These are phyloP conservation scores for Eustoma russellianum DNA, from an alignment of 257 asterid species.

Conservation along the genomic window DNA sequence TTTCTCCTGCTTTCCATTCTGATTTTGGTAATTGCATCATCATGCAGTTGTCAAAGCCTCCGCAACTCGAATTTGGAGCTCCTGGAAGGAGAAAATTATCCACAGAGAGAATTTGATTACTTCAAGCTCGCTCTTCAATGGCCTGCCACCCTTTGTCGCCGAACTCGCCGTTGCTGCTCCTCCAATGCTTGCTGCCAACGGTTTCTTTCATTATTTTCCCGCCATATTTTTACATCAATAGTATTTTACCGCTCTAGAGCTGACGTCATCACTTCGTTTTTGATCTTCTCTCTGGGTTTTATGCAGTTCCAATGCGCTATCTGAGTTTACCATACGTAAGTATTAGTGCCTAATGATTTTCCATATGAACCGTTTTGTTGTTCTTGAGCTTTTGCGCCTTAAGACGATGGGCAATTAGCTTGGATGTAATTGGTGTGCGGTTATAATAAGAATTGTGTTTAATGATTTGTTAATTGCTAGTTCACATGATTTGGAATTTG, in stretches of 20 bases:
- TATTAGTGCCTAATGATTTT: constrained; percentile 8
- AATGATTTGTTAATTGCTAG: too few relatives aligned
- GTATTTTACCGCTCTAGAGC: background rate
- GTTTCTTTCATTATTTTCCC: constrained; percentile 17
- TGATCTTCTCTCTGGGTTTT: constrained; percentile 15
- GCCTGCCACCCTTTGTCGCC: constrained; percentile 72
- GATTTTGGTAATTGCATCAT: constrained; percentile 25
- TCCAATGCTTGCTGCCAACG: constrained; percentile 74
- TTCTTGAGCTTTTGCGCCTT: too few relatives aligned
- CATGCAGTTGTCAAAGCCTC: constrained; percentile 22
- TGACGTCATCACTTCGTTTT: background rate
- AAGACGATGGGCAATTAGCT: too few relatives aligned
- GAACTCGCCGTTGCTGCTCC: constrained; percentile 49
- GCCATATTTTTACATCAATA: background rate
- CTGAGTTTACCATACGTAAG: constrained; percentile 83
- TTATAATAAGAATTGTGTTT: too few relatives aligned
- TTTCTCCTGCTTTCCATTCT: constrained; percentile 3
- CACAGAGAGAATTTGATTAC: constrained; percentile 72
- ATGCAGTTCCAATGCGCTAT: constrained; percentile 54
- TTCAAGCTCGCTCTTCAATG: constrained; percentile 71
- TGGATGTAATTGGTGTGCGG: too few relatives aligned
- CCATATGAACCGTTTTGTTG: too few relatives aligned
- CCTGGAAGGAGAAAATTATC: background rate
- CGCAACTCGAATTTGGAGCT: constrained; percentile 1
- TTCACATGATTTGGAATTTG: too few relatives aligned